Evolutionary conservation across 306 rosid species (phyloP).

Genomic region (Cucumis melo): DNA sequence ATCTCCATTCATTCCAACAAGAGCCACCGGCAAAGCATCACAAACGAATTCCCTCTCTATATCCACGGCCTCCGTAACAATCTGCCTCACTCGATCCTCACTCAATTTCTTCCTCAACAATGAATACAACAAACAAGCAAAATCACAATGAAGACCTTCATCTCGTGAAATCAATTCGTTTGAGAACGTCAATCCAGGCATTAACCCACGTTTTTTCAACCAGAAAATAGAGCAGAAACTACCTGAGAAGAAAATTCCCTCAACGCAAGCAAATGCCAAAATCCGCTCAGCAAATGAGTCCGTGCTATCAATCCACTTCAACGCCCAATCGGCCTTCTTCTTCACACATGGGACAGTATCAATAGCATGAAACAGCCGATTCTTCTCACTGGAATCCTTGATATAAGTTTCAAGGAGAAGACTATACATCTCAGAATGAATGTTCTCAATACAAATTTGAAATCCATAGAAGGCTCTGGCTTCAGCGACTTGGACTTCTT

Average conservation of each 20-base stretch:
- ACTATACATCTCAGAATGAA: conserved; percentile 89
- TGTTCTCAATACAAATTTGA: conserved; percentile 79
- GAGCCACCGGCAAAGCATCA: conserved; percentile 69
- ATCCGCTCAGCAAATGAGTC: conserved; percentile 42
- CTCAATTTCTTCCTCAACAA: conserved; percentile 28
- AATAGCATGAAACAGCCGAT: conserved; percentile 44
- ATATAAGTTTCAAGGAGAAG: conserved; percentile 66
- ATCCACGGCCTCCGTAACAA: conserved; percentile 47
- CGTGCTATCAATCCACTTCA: conserved; percentile 34
- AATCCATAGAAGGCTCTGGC: conserved; percentile 90
- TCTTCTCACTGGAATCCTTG: conserved; percentile 42
- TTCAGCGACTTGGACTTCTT: conserved; percentile 61
- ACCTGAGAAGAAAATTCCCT: conserved; percentile 80
- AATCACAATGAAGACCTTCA: conserved; percentile 73
- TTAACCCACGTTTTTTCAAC: conserved; percentile 76
- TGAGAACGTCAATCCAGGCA: conserved; percentile 76
- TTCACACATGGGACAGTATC: conserved; percentile 64
- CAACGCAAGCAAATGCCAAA: conserved; percentile 74
- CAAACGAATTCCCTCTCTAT: conserved; percentile 75
- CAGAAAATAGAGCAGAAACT: conserved; percentile 81
- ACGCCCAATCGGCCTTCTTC: conserved; percentile 61
- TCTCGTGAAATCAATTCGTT: conserved; percentile 82
- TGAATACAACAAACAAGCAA: conserved; percentile 58
- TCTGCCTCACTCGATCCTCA: conserved; percentile 38
- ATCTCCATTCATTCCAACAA: conserved; percentile 71